Conservation (phyloP, 495 filamentous ascomycete species). For the Evernia prunastri region DNA sequence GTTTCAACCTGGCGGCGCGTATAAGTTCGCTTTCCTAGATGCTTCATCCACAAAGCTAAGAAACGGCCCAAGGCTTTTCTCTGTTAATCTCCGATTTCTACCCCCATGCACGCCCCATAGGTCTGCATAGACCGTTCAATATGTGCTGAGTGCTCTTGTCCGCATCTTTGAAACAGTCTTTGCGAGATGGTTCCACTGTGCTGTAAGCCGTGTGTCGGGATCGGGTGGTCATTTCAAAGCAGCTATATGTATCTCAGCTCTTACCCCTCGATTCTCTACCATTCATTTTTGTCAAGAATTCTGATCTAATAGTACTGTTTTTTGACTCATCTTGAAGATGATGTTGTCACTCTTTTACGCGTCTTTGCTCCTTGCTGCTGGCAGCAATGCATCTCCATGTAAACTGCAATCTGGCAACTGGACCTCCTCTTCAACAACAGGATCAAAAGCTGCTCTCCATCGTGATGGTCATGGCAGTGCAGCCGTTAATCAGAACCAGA, state of each 20-base stretch:
- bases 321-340: conserved; percentile 10
- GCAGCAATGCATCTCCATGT: conserved; percentile 20
- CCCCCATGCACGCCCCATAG: not conserved
- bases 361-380: conserved; percentile 12
- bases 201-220: not conserved
- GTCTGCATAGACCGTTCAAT: not conserved
- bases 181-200: not conserved
- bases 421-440: conserved; percentile 1
- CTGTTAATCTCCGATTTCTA: not conserved
- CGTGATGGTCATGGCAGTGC: conserved; percentile 1
- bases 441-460: not conserved
- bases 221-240: not conserved
- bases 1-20: conserved; percentile 5
- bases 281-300: not conserved
- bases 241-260: conserved; percentile 6
- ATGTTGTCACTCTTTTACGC: conserved; percentile 13
- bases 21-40: not conserved
- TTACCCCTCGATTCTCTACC: not conserved
- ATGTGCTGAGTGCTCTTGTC: not conserved
- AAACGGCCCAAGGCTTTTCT: not conserved
- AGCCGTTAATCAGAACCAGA: not conserved
- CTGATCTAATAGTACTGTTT: conserved; percentile 4
- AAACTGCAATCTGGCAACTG: not conserved
- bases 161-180: conserved; percentile 1
- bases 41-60: not conserved